Evolutionary conservation across 2,329 filamentous ascomycete species (phyloP).

Genomic region (Alternaria panax): DNA sequence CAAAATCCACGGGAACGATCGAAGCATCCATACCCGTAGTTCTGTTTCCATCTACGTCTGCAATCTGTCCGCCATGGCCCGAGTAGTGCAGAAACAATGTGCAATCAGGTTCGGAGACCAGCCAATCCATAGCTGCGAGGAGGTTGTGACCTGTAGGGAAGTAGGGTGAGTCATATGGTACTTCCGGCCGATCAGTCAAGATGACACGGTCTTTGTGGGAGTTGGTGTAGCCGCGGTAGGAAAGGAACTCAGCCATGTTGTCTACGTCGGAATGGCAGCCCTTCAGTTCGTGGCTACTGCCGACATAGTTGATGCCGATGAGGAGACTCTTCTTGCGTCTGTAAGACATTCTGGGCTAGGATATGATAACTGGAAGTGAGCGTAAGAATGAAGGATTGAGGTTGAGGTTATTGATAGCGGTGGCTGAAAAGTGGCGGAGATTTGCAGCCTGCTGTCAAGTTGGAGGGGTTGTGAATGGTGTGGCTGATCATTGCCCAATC

Average conservation of each 20-base stretch:
- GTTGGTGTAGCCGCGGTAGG: constrained; percentile 53
- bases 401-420: background rate
- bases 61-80: constrained; percentile 65
- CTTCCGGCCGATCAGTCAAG: constrained; percentile 51
- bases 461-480: constrained; percentile 36
- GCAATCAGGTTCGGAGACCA: constrained; percentile 62
- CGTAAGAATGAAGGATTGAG: background rate
- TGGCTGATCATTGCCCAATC: constrained; percentile 23
- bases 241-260: constrained; percentile 58
- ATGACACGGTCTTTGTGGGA: constrained; percentile 55
- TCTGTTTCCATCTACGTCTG: constrained; percentile 53
- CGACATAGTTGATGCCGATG: constrained; percentile 62
- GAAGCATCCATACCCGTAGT: constrained; percentile 55
- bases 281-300: constrained; percentile 53
- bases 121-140: constrained; percentile 65
- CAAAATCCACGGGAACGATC: constrained; percentile 63
- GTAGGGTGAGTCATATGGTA: constrained; percentile 41
- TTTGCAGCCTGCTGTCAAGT: background rate
- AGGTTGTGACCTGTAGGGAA: constrained; percentile 55
- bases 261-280: constrained; percentile 61
- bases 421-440: constrained; percentile 3
- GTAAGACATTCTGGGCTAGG: constrained; percentile 21
- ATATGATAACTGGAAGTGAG: background rate
- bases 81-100: constrained; percentile 66
- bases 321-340: constrained; percentile 57